Evolutionary conservation across 495 filamentous ascomycete genomes (phyloP).

Genomic region (Podospora anserina): DNA sequence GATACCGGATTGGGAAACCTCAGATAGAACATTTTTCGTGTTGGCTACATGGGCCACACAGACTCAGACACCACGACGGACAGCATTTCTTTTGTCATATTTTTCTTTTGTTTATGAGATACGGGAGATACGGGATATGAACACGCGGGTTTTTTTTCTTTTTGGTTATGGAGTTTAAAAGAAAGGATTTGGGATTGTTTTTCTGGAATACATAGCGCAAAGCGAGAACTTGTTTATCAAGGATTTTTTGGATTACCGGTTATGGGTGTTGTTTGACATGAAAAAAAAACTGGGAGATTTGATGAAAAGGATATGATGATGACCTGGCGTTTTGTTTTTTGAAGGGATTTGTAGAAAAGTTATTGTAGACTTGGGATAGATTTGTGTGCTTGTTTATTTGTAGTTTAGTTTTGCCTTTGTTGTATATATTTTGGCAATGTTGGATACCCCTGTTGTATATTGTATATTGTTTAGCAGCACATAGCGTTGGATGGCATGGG

Average conservation of each 20-base stretch:
- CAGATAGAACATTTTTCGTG: background rate
- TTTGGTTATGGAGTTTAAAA: background rate
- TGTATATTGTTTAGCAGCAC: background rate
- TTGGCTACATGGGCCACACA: background rate
- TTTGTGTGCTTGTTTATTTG: background rate
- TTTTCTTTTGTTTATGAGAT: constrained; percentile 2
- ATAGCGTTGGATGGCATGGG: background rate
- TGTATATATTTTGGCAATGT: background rate
- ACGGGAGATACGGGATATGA: constrained; percentile 8
- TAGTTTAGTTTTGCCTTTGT: background rate
- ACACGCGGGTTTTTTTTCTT: background rate
- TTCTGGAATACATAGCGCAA: background rate
- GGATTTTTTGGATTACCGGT: background rate
- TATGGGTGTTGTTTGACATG: constrained; percentile 1
- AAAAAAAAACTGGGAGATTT: background rate
- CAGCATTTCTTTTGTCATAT: background rate
- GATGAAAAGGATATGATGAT: background rate
- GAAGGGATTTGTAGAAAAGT: background rate
- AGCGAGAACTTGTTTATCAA: background rate
- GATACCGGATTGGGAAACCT: background rate
- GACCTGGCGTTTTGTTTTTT: background rate
- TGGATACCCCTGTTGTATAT: background rate
- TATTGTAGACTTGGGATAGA: background rate
- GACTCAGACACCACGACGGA: background rate
- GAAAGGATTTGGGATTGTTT: background rate